Percentiles rank a stretch among this genome's conserved stretches.
Evolutionary conservation across 2,329 filamentous ascomycete genomes (phyloP).

Genomic region (Acrodontium crateriforme): DNA sequence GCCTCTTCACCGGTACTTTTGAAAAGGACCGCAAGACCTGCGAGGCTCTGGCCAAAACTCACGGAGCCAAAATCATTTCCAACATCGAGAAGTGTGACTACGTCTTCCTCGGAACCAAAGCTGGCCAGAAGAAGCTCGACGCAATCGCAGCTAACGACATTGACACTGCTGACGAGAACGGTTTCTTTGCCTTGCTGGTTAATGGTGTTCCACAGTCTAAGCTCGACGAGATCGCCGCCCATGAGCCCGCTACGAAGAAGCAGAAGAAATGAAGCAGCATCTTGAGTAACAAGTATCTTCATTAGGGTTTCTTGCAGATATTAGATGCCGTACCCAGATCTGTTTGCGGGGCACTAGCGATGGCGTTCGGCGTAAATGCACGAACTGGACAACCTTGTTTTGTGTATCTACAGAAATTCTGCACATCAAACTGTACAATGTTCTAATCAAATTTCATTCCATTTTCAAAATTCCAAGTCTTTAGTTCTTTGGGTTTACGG

Average conservation of each 20-base stretch:
- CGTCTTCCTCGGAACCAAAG: constrained; percentile 1
- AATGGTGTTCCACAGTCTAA: not conserved
- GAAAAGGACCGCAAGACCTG: constrained; percentile 2
- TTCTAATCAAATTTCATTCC: too few relatives aligned
- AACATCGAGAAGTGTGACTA: constrained; percentile 2
- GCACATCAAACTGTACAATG: too few relatives aligned
- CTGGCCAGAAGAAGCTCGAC: constrained; percentile 4
- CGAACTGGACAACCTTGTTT: too few relatives aligned
- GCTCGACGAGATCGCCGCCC: not conserved
- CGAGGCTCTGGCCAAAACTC: not conserved
- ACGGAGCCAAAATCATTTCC: constrained; percentile 1
- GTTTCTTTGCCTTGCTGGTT: constrained; percentile 1
- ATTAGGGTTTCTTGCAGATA: too few relatives aligned
- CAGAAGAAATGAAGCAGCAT: not conserved
- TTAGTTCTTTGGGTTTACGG: too few relatives aligned
- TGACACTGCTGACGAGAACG: constrained; percentile 2
- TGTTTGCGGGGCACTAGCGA: too few relatives aligned
- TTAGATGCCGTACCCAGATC: too few relatives aligned
- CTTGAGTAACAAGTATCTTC: too few relatives aligned
- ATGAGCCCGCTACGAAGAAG: constrained; percentile 2
- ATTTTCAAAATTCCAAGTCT: too few relatives aligned
- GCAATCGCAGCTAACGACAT: constrained; percentile 1
- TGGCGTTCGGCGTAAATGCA: too few relatives aligned
- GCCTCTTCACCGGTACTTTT: constrained; percentile 3
- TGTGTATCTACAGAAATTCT: too few relatives aligned